Evolutionary conservation across 345 rosid species (phyloP).

Genomic region (Lepidium africanum): DNA sequence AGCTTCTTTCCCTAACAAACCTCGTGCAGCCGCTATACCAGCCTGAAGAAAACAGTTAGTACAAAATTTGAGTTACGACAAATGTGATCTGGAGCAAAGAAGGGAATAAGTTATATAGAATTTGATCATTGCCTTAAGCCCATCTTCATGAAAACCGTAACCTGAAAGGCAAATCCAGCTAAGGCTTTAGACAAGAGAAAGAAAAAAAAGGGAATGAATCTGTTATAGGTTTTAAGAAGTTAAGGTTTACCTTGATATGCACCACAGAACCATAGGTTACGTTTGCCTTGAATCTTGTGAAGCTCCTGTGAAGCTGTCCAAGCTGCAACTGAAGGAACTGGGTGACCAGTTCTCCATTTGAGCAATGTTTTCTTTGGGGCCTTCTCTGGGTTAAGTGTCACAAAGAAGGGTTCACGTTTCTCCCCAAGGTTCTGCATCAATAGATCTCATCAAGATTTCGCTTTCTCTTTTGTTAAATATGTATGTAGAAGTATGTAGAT

Average conservation of each 20-base stretch:
- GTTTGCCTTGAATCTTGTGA: slow-evolving; percentile 68
- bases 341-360: slow-evolving; percentile 85
- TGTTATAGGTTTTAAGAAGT: not conserved
- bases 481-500: not conserved
- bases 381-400: slow-evolving; percentile 68
- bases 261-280: slow-evolving; percentile 87
- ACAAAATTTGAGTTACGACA: not conserved
- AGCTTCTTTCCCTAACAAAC: slow-evolving; percentile 47
- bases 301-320: slow-evolving; percentile 73
- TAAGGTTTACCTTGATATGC: slow-evolving; percentile 62
- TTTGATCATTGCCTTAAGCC: slow-evolving; percentile 52
- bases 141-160: slow-evolving; percentile 95
- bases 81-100: not conserved
- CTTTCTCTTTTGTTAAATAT: not conserved
- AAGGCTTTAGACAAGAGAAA: not conserved
- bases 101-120: not conserved
- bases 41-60: slow-evolving; percentile 37
- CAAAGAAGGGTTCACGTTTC: slow-evolving; percentile 51
- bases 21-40: slow-evolving; percentile 63
- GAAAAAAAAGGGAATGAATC: not conserved
- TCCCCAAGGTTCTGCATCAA: slow-evolving; percentile 72
- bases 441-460: not conserved
- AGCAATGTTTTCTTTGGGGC: slow-evolving; percentile 61
- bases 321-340: slow-evolving; percentile 85
- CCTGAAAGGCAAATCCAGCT: slow-evolving; percentile 41